Base-by-base conservation (phyloP, 2,329 filamentous ascomycete genomes). In the Colletotrichum eremochloae region DNA sequence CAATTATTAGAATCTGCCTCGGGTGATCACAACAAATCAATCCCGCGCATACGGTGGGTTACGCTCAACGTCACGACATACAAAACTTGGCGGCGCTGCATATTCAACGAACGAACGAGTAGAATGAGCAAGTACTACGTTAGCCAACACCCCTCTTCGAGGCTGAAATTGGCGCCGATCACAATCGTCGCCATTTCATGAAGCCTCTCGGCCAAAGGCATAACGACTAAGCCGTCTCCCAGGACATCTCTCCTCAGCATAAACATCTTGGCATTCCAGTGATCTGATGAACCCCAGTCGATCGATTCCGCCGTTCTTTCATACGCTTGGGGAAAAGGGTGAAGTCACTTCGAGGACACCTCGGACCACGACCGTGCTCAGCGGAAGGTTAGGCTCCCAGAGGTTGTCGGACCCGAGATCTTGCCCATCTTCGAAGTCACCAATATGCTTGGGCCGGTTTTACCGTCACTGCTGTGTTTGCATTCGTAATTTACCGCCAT, bases 291-390 rank as follows among this genome's bases (percentile, higher is more conserved):
- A 24, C 24, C 24, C 24, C 24, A 1, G 24, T 24, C 24, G 24
- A 9, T 57, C 53, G 31, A 44, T 5, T 78, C 78, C 46, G 76
- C 75, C 0, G 76, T 77, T 12, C 71, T 78, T 8, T 78, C 75
- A 15, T 77, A 79, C 57, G 78, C 75, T 1, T 79, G 76, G 76
- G 76, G 70, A 5, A 52, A 74, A 0, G 71, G 71, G 74, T 15
- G 77, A 79, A 33, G 75, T 79, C 20, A 63, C 65, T 76, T 76
- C 50, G 68, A 72, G 9, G 75, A 77, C 20, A 58, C 58, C 8
- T 31, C 53, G 4, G 31, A 29, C 14, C 53, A 40, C 18, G 33
- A 24, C 1, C 11, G 14, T 24, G 67, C 67, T 31, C 31, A 14
- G 0, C 7, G 29, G 29, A 62, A 71, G 8, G 14, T 48, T 9